Conservation (phyloP, 116 monocot species). For the Zostera marina region DNA sequence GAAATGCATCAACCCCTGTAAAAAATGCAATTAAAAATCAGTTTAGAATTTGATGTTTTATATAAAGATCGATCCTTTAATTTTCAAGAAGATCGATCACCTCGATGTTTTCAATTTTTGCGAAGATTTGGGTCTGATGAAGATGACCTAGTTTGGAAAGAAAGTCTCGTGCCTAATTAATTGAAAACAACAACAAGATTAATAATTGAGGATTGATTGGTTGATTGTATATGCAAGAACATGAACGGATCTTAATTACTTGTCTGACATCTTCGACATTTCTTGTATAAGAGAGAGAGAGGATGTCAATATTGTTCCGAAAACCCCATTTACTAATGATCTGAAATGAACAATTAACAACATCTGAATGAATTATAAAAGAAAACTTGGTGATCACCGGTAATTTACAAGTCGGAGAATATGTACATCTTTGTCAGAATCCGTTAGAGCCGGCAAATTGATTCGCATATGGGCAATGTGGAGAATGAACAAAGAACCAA, state of each 20-base stretch:
- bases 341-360: conserved; percentile 12
- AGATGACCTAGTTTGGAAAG: conserved; percentile 17
- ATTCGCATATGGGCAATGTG: conserved; percentile 18
- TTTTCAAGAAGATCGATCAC: conserved; percentile 10
- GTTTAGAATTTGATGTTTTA: not conserved
- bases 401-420: too few species aligned
- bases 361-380: not conserved
- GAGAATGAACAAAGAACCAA: conserved; percentile 22
- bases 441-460: conserved; percentile 18
- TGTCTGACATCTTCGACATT: conserved; percentile 54
- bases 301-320: conserved; percentile 59
- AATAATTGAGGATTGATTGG: not conserved
- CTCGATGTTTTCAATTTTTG: conserved; percentile 73
- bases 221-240: not conserved
- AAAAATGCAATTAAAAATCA: not conserved
- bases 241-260: conserved; percentile 23
- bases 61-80: not conserved
- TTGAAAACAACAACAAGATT: not conserved
- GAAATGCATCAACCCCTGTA: conserved; percentile 63
- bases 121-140: conserved; percentile 53
- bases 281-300: conserved; percentile 65
- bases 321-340: conserved; percentile 62
- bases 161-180: conserved; percentile 7
- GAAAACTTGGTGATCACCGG: too few species aligned
- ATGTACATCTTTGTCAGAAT: conserved; percentile 17